Evolutionary conservation across 345 rosid species (phyloP).

Genomic region (Bretschneidera sinensis): DNA sequence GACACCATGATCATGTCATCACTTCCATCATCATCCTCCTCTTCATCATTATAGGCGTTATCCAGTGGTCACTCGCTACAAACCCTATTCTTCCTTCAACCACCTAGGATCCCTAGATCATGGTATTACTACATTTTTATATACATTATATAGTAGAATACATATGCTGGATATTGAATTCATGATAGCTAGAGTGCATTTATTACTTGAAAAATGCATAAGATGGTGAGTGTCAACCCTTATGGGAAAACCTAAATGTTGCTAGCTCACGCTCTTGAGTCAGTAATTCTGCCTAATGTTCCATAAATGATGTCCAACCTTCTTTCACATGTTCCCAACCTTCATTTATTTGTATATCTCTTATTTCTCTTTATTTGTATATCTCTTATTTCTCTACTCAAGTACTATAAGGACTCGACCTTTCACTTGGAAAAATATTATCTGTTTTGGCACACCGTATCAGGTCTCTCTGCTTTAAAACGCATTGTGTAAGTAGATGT

Average conservation of each 20-base stretch:
- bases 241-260: conserved; percentile 44
- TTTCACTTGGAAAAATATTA: too few species aligned
- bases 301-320: too few species aligned
- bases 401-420: too few species aligned
- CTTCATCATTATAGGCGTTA: conserved; percentile 35
- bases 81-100: conserved; percentile 49
- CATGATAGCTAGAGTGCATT: too few species aligned
- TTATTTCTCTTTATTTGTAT: not conserved
- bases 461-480: too few species aligned
- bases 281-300: too few species aligned
- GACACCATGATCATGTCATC: conserved; percentile 57
- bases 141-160: too few species aligned
- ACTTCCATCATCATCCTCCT: conserved; percentile 30
- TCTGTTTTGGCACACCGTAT: too few species aligned
- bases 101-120: conserved; percentile 51
- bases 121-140: not conserved
- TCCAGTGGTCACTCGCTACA: conserved; percentile 40
- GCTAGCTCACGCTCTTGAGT: conserved; percentile 35
- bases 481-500: too few species aligned
- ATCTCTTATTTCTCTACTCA: too few species aligned
- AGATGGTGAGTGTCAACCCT: conserved; percentile 14
- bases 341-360: conserved; percentile 15
- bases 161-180: too few species aligned
- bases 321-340: not conserved
- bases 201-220: not conserved